Conservation (phyloP, 2,329 filamentous ascomycete genomes). For the Claviceps maximensis region DNA sequence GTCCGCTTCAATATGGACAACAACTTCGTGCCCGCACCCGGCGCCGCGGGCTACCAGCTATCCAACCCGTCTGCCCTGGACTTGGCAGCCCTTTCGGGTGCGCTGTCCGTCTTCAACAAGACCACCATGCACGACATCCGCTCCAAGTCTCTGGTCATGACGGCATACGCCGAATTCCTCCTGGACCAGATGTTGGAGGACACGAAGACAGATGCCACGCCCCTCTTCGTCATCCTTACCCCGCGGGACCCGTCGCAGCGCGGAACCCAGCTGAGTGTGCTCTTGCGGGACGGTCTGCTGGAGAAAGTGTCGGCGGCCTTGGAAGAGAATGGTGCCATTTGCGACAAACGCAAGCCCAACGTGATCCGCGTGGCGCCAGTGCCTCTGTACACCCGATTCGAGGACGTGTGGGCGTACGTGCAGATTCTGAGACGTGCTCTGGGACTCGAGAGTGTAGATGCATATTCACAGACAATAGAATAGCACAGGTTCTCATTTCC, state of each 20-base stretch:
- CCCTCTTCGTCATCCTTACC: constrained; percentile 52
- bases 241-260: constrained; percentile 53
- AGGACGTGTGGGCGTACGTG: constrained; percentile 49
- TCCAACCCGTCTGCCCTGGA: constrained; percentile 72
- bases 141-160: constrained; percentile 58
- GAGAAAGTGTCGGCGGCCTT: constrained; percentile 53
- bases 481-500: neutral
- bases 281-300: constrained; percentile 54
- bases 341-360: constrained; percentile 74
- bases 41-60: constrained; percentile 72
- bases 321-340: constrained; percentile 56
- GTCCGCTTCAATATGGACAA: constrained; percentile 77
- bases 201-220: constrained; percentile 12
- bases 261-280: constrained; percentile 67
- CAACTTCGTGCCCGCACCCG: constrained; percentile 60
- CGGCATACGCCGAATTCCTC: constrained; percentile 61
- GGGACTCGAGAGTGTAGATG: constrained; percentile 1
- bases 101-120: constrained; percentile 59
- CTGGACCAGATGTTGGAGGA: constrained; percentile 33
- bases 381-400: constrained; percentile 71
- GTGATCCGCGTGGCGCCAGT: constrained; percentile 76
- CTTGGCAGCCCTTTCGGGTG: constrained; percentile 59
- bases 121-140: constrained; percentile 58
- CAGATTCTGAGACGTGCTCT: constrained; percentile 24
- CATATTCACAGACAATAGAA: neutral